Evolutionary conservation across 106 monocot genomes (phyloP), one percentile per base, ranked within the genome.

Genomic region (Acorus calamus): DNA sequence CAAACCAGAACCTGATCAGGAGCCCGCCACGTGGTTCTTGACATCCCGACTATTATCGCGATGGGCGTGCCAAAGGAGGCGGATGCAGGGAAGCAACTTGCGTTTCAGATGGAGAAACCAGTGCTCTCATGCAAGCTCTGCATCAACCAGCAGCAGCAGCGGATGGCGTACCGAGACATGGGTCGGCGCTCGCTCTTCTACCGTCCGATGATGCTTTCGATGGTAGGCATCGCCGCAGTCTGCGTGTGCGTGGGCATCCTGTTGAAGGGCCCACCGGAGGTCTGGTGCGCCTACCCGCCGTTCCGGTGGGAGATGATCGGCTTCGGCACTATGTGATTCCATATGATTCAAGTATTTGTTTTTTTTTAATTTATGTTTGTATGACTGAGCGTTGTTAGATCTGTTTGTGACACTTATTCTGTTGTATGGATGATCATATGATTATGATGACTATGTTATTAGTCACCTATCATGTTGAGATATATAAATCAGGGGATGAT

Each of bases 161-260:
- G 28, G 28, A 28, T 83, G 14, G 55, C 52, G 2, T 49, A 57
- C 11, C 64, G 41, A 2, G 58, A 46, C 1, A 6, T 44, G 5
- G 53, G 12, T 2, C 59, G 66, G 5, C 66, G 79, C 49, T 80
- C 77, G 3, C 56, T 88, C 54, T 7, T 78, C 61, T 85, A 83
- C 64, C 72, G 84, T 50, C 92, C 92, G 7, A 78, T 73, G 10
- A 82, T 88, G 88, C 73, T 92, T 4, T 69, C 75, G 2, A 66
- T 92, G 82, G 77, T 92, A 10, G 85, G 80, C 3, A 78, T 88
- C 14, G 88, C 92, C 0, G 84, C 82, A 0, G 88, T 92, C 3
- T 92, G 92, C 49, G 88, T 92, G 7, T 92, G 92, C 13, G 84
- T 92, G 4, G 85, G 92, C 8, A 46, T 92, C 60, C 65, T 92